Conservation (phyloP, 106 monocot species). For the Allium cepa region DNA sequence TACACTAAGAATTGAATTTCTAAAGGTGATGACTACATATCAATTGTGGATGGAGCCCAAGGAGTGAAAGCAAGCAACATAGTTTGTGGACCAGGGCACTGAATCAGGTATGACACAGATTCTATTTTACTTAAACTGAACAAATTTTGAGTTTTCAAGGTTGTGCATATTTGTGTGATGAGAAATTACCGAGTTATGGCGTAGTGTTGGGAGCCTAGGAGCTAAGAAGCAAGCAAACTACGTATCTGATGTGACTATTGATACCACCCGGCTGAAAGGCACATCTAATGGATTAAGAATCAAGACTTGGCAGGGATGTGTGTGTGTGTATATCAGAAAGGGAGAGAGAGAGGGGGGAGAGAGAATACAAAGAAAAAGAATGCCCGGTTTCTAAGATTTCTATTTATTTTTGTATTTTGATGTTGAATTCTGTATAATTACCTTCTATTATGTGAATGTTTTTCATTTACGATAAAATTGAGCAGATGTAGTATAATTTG, state of each 20-base stretch:
- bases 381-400: too few species aligned
- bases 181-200: not conserved
- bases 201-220: conserved; percentile 85
- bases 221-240: conserved; percentile 22
- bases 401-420: too few species aligned
- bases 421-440: too few species aligned
- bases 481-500: too few species aligned
- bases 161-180: not conserved
- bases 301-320: conserved; percentile 96
- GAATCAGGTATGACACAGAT: conserved; percentile 55
- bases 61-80: conserved; percentile 25
- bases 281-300: conserved; percentile 75
- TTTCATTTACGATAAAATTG: too few species aligned
- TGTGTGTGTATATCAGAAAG: not conserved
- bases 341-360: too few species aligned
- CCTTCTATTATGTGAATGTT: too few species aligned
- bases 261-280: conserved; percentile 29
- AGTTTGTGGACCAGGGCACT: conserved; percentile 76
- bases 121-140: not conserved
- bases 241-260: conserved; percentile 62
- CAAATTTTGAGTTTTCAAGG: not conserved
- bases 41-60: conserved; percentile 46
- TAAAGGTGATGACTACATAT: conserved; percentile 88
- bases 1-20: not conserved
- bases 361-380: too few species aligned